These are phyloP conservation scores for Tolypocladium amazonense DNA, from an alignment of 2,329 filamentous ascomycete species.

Conservation along the genomic window DNA sequence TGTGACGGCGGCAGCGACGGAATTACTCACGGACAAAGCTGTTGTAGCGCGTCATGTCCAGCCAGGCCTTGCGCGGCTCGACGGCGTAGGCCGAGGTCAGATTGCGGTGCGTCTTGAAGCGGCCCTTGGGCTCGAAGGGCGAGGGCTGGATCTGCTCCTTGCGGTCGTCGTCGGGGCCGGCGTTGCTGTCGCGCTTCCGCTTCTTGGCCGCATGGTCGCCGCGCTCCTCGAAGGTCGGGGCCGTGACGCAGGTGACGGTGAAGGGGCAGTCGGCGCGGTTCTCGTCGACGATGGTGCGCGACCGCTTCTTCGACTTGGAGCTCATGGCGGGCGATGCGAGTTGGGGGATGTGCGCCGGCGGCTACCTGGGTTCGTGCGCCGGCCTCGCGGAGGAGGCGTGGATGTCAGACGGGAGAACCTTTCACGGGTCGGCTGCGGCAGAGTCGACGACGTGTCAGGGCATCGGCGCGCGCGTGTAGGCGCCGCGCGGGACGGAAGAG, in stretches of 20 bases:
- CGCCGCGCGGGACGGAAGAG: neutral
- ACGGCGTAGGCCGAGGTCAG: constrained; percentile 46
- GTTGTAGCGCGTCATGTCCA: constrained; percentile 50
- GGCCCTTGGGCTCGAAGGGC: constrained; percentile 42
- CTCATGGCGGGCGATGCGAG: constrained; percentile 10
- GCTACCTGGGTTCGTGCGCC: neutral
- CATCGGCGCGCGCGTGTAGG: neutral
- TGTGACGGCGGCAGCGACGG: neutral
- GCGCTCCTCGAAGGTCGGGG: constrained; percentile 18
- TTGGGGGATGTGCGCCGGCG: too few species aligned
- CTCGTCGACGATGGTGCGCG: constrained; percentile 36
- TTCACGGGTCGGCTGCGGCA: neutral
- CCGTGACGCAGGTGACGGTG: constrained; percentile 22
- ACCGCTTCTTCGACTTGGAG: constrained; percentile 36
- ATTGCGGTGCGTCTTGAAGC: constrained; percentile 41
- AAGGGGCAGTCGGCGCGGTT: constrained; percentile 48
- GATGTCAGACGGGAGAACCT: neutral
- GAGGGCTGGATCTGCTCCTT: constrained; percentile 39
- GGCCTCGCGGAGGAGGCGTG: neutral
- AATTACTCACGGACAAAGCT: constrained; percentile 46
- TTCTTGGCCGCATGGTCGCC: constrained; percentile 34
- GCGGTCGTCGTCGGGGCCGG: constrained; percentile 29
- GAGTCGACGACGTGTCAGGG: neutral
- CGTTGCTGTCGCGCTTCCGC: constrained; percentile 27
- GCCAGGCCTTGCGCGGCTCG: constrained; percentile 41